Evolutionary conservation across 2,329 filamentous ascomycete species (phyloP), one percentile per base, ranked within the genome.

Genomic region (Fusarium sp.): DNA sequence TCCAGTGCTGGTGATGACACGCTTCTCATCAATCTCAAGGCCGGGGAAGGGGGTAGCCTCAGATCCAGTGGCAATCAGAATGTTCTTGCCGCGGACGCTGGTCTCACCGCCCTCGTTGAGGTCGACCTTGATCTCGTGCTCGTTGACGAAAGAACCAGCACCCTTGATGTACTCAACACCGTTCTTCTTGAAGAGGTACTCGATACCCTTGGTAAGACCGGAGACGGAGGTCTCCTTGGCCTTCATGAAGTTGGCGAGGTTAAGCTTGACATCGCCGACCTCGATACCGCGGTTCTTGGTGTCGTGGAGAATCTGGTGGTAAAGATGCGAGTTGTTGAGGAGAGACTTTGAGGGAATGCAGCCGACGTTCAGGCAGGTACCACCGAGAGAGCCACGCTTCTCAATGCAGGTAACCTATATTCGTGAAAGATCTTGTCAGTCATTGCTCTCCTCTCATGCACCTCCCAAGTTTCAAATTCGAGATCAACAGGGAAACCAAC

Each of bases 281-380:
- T 98, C 95, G 81, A 99, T 99, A 80, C 96, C 96, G 81, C 96
- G 93, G 83, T 92, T 90, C 86, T 98, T 97, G 73, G 94, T 95
- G 86, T 99, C 96, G 86, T 99, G 95, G 67, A 97, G 89, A 79
- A 98, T 92, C 84, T 94, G 92, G 86, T 98, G 95, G 87, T 98
- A 98, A 66, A 98, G 89, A 82, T 98, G 94, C 76, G 96, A 98
- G 88, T 98, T 98, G 90, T 98, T 99, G 82, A 99, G 93, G 75
- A 99, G 93, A 69, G 96, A 98, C 85, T 99, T 99, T 73, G 96
- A 99, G 74, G 96, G 96, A 80, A 99, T 99, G 85, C 96, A 99
- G 84, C 96, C 96, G 79, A 99, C 96, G 82, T 99, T 99, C 78
- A 99, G 86, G 87, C 96, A 99, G 78, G 96, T 99, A 80, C 96